A percentile compares a stretch with the other conserved stretches of the same genome.
These are phyloP conservation scores for Fusarium pilosicola DNA, from an alignment of 2,329 filamentous ascomycete species.

Conservation along the genomic window DNA sequence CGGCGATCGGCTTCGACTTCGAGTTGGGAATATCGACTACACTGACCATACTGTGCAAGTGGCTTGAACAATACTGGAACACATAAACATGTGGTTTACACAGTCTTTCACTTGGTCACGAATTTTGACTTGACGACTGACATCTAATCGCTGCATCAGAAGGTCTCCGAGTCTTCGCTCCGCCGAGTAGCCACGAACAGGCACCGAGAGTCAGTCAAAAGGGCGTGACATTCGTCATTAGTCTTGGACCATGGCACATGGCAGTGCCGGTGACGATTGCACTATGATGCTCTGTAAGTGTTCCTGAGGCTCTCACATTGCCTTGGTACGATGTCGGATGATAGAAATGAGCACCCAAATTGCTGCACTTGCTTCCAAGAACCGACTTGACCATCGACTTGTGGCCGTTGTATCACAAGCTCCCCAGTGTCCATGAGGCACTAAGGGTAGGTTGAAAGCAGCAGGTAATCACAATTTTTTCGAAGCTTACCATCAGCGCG, in stretches of 20 bases:
- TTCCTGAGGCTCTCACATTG: neutral
- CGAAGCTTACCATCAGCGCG: neutral
- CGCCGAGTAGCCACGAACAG: neutral
- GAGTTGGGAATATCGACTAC: neutral
- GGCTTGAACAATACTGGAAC: fast-evolving
- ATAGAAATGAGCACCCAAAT: neutral
- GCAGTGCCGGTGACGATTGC: neutral
- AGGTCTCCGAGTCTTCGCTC: fast-evolving
- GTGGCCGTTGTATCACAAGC: neutral
- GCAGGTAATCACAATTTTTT: neutral
- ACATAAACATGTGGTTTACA: fast-evolving
- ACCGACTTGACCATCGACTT: too few species aligned
- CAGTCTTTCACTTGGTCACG: neutral
- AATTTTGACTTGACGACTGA: neutral
- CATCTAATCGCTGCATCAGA: fast-evolving
- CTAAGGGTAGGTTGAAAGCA: neutral
- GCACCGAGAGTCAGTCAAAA: neutral
- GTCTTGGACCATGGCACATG: fast-evolving
- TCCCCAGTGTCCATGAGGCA: neutral
- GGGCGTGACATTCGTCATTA: neutral
- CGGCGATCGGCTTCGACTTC: fast-evolving
- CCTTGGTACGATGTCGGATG: neutral
- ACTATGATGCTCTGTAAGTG: too few species aligned
- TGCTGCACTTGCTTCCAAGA: neutral
- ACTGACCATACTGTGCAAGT: neutral